These are phyloP conservation scores for Hypoxylon crocopeplum DNA, from an alignment of 495 filamentous ascomycete species.

Conservation along the genomic window DNA sequence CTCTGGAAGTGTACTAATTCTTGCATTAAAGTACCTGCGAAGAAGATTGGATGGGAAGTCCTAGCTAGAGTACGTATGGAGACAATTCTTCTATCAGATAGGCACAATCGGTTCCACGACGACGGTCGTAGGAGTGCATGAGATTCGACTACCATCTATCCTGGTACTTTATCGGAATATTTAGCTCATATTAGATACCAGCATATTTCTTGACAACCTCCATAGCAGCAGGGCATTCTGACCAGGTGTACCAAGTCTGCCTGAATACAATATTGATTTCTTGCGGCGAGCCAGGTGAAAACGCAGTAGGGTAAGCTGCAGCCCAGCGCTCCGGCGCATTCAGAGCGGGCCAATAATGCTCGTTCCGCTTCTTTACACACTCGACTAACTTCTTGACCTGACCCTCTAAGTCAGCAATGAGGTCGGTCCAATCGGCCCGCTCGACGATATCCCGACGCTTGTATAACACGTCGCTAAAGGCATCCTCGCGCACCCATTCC, in stretches of 20 bases:
- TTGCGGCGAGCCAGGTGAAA: not conserved
- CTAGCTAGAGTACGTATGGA: too few species aligned
- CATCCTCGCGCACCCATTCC: slow-evolving; percentile 17
- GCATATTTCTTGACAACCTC: too few species aligned
- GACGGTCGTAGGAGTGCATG: too few species aligned
- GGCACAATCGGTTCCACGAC: too few species aligned
- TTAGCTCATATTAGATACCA: too few species aligned
- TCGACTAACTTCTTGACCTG: slow-evolving; percentile 1
- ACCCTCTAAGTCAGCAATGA: not conserved
- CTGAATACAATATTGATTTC: not conserved
- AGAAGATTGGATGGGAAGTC: too few species aligned
- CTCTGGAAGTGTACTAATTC: too few species aligned
- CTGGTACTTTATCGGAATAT: too few species aligned
- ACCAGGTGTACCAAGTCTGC: slow-evolving; percentile 13
- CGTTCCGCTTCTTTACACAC: not conserved
- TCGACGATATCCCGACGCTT: slow-evolving; percentile 28
- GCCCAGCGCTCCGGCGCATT: not conserved
- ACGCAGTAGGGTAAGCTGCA: not conserved
- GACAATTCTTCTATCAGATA: too few species aligned
- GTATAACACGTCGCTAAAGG: slow-evolving; percentile 6
- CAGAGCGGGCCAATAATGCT: slow-evolving; percentile 16
- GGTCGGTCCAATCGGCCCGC: not conserved
- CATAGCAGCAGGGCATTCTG: slow-evolving; percentile 14
- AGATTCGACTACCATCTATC: too few species aligned
- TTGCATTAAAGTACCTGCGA: too few species aligned